Percentiles rank a stretch among this genome's conserved stretches.
Evolutionary conservation across 495 filamentous ascomycete genomes (phyloP).

Genomic region (Clavariopsis aquatica): DNA sequence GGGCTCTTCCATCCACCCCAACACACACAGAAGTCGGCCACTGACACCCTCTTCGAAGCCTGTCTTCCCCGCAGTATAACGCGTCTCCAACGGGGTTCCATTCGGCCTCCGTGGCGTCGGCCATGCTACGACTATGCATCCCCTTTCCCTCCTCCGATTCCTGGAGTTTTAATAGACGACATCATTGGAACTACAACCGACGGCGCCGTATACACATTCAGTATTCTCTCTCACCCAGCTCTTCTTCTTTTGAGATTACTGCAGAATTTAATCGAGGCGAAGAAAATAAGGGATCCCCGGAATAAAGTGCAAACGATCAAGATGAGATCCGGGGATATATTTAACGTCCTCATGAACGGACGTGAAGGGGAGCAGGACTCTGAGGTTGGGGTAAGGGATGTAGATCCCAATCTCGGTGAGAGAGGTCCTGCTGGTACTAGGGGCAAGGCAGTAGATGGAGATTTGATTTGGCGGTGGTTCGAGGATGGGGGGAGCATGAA

Average conservation of each 20-base stretch:
- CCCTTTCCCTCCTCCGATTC: neutral
- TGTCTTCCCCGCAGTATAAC: conserved; percentile 40
- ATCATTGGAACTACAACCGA: conserved; percentile 44
- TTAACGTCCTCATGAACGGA: neutral
- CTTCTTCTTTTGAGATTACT: conserved; percentile 34
- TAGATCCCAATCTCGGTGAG: neutral
- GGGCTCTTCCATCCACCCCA: conserved; percentile 34
- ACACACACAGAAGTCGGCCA: conserved; percentile 16
- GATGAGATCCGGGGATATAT: neutral
- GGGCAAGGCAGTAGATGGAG: conserved; percentile 11
- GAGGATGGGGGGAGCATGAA: neutral
- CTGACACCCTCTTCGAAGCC: conserved; percentile 42
- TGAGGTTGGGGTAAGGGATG: neutral
- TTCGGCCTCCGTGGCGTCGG: conserved; percentile 49
- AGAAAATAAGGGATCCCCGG: conserved; percentile 3
- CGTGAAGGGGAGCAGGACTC: neutral
- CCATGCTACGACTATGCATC: conserved; percentile 36
- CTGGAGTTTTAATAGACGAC: conserved; percentile 39
- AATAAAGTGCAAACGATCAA: neutral
- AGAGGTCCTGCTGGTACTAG: neutral
- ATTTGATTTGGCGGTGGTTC: conserved; percentile 7
- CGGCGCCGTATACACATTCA: conserved; percentile 42
- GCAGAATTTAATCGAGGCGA: conserved; percentile 29
- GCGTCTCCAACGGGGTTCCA: conserved; percentile 37
- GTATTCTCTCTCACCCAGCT: conserved; percentile 36